phyloP scores from a whole-genome alignment of 2,329 filamentous ascomycete species.

The Neodidymelliopsis sp. region DNA sequence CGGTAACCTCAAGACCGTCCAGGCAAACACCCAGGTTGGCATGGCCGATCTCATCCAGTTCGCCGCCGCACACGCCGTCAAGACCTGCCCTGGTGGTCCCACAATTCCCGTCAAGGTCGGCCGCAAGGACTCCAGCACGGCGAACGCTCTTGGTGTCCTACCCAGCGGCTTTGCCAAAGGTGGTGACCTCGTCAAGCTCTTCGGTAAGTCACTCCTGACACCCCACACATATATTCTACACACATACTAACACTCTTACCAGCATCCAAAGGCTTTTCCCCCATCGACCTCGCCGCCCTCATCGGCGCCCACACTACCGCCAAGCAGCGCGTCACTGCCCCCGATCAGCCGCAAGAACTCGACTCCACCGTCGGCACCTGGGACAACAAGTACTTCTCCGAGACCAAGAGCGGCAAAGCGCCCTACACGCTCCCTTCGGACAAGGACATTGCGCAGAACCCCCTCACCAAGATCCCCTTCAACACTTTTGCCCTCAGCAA shows the following conservation, averaged over 20 bases:
- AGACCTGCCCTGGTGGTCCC: conserved; percentile 47
- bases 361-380: conserved; percentile 49
- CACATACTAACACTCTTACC: background rate
- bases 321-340: conserved; percentile 38
- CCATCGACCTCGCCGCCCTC: conserved; percentile 49
- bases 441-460: conserved; percentile 37
- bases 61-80: conserved; percentile 48
- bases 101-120: conserved; percentile 44
- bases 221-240: no score
- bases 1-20: conserved; percentile 50
- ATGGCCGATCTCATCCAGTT: conserved; percentile 48
- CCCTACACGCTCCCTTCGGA: conserved; percentile 42
- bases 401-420: conserved; percentile 39
- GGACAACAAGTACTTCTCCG: conserved; percentile 48
- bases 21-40: conserved; percentile 49
- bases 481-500: conserved; percentile 36
- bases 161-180: conserved; percentile 26
- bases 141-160: conserved; percentile 34
- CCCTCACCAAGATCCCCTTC: conserved; percentile 30
- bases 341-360: conserved; percentile 35
- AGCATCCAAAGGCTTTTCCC: conserved; percentile 47
- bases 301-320: conserved; percentile 49
- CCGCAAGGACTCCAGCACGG: conserved; percentile 38
- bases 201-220: conserved; percentile 25
- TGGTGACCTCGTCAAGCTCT: conserved; percentile 37